Base-by-base conservation (phyloP, 352 stramenopile genomes). In the Phytopythium vexans region DNA sequence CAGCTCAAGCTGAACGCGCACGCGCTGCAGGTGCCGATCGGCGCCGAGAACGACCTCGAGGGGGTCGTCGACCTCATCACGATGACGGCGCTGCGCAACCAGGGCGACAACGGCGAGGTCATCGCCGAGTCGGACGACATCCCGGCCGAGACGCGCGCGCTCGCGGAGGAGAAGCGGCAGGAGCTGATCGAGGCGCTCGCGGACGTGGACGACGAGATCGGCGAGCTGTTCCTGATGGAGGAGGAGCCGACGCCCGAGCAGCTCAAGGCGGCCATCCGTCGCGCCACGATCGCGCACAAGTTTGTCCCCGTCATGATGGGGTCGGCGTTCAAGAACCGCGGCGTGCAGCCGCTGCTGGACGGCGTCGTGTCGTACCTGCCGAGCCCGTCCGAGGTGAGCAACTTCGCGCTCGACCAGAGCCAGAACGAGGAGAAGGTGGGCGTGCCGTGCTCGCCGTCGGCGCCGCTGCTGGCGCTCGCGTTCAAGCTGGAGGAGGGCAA, bases 231-330 rank as follows among this genome's bases (percentile, higher is more conserved):
- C 71, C 71, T 99, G 9, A 98, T 98, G 88, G 97, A 99, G 68
- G 95, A 99, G 70, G 91, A 96, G 52, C 94, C 95, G 5, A 94
- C 77, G 1, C 64, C 75, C 6, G 89, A 98, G 54, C 82, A 97
- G 48, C 68, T 99, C 8, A 86, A 97, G 59, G 83, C 70, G 8
- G 96, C 96, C 15, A 99, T 99, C 63, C 92, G 97, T 50, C 78
- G 93, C 38, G 76, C 92, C 48, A 99, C 95, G 36, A 92, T 99
- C 56, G 83, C 82, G n/a, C 97, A 97, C 68, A 95, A 95, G 60
- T 99, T 99, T 68, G 97, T 99, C 51, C 97, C 97, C 8, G 97
- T 99, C 35, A 98, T 99, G 68, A 99, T 99, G 96, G 97, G 97
- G 36, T 98, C 92, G 52, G 97, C 97, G 6, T 97, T 96, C 62